These are phyloP conservation scores for Exophiala viscosa DNA, from an alignment of 2,329 filamentous ascomycete species.

Conservation along the genomic window DNA sequence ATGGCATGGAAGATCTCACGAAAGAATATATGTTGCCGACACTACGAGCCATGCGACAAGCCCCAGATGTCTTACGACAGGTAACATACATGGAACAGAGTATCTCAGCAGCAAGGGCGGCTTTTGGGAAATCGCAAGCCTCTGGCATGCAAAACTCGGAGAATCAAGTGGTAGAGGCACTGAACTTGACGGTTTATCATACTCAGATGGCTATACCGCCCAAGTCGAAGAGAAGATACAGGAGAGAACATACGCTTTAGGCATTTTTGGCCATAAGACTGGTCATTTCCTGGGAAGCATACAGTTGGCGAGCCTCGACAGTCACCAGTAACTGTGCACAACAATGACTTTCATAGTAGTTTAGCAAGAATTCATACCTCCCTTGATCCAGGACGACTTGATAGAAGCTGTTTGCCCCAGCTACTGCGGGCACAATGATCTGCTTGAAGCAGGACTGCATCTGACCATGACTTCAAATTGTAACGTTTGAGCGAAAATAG, in stretches of 20 bases:
- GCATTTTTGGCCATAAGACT: background rate
- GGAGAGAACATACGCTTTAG: slow-evolving; percentile 17
- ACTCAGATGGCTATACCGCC: slow-evolving; percentile 3
- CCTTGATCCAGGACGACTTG: too few species aligned
- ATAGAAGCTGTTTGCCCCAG: too few species aligned
- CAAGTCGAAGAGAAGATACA: slow-evolving; percentile 10
- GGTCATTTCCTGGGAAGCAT: too few species aligned
- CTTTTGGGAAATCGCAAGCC: slow-evolving; percentile 1
- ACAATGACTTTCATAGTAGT: too few species aligned
- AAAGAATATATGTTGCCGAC: slow-evolving; percentile 18
- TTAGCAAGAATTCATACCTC: too few species aligned
- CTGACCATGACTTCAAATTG: too few species aligned
- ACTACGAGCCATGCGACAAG: slow-evolving; percentile 13
- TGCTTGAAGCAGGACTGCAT: too few species aligned
- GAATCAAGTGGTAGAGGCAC: slow-evolving; percentile 5
- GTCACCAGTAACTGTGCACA: too few species aligned
- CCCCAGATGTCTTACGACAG: slow-evolving; percentile 10
- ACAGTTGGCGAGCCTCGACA: too few species aligned
- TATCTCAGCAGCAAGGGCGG: slow-evolving; percentile 8
- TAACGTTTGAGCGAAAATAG: background rate
- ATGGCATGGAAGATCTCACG: slow-evolving; percentile 17
- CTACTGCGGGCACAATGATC: too few species aligned
- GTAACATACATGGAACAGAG: slow-evolving; percentile 15
- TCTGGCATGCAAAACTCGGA: slow-evolving; percentile 13
- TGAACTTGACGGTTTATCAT: slow-evolving; percentile 6